These are phyloP conservation scores for Clavispora fructus DNA, from an alignment of 805 yeast genomes.

Conservation along the genomic window DNA sequence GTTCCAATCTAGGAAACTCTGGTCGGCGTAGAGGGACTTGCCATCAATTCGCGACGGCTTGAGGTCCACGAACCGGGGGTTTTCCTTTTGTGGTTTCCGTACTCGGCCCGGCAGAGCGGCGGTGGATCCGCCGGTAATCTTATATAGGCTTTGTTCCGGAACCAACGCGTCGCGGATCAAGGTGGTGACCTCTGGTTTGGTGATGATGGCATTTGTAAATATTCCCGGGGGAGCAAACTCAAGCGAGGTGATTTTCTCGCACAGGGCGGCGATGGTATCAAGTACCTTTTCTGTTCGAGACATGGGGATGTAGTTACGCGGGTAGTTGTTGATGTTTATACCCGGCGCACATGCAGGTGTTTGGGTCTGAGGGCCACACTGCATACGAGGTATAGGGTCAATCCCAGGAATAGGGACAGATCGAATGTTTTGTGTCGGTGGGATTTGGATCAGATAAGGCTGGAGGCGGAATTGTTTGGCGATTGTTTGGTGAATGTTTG, in stretches of 20 bases:
- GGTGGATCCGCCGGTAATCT: slow-evolving; percentile 24
- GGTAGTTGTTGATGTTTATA: neutral
- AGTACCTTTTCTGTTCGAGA: slow-evolving; percentile 3
- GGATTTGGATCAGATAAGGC: too few relatives aligned
- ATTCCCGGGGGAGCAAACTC: slow-evolving; percentile 56
- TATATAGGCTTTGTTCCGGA: slow-evolving; percentile 48
- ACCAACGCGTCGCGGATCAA: slow-evolving; percentile 56
- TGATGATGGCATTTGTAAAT: slow-evolving; percentile 58
- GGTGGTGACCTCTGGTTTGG: slow-evolving; percentile 47
- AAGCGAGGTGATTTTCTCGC: slow-evolving; percentile 36
- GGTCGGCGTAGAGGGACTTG: slow-evolving; percentile 27
- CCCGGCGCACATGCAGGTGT: neutral
- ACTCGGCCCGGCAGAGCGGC: slow-evolving; percentile 10
- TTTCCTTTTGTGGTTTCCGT: neutral
- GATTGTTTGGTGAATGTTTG: too few relatives aligned
- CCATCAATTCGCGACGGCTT: slow-evolving; percentile 46
- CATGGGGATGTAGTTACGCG: neutral
- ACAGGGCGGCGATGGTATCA: slow-evolving; percentile 8
- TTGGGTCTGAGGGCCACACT: too few relatives aligned
- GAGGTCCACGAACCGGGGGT: slow-evolving; percentile 4
- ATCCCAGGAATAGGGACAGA: too few relatives aligned
- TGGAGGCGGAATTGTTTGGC: too few relatives aligned
- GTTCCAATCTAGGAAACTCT: slow-evolving; percentile 24
- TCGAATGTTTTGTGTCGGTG: too few relatives aligned
- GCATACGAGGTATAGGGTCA: too few relatives aligned